Evolutionary conservation across 1,139 yeast species (phyloP).

Genomic region (Scheffersomyces lignicola): DNA sequence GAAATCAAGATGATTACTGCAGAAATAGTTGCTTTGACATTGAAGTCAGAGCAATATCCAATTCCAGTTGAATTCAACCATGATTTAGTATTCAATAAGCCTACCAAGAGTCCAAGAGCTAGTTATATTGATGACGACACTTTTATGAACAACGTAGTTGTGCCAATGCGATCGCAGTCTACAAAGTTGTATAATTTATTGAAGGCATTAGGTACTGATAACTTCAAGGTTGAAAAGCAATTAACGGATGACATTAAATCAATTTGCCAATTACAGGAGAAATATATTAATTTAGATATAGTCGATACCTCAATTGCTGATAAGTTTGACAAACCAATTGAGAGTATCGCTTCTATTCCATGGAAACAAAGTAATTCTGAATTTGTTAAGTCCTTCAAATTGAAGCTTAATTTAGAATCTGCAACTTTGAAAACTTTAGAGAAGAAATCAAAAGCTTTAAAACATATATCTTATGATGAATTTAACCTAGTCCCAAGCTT

Average conservation of each 20-base stretch:
- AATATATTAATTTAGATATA: slow-evolving; percentile 24
- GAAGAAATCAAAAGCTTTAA: neutral
- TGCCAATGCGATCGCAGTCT: slow-evolving; percentile 22
- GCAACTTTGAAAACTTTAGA: slow-evolving; percentile 12
- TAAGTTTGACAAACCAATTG: neutral
- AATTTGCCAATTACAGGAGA: slow-evolving; percentile 28
- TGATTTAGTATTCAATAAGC: slow-evolving; percentile 32
- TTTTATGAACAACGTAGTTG: slow-evolving; percentile 22
- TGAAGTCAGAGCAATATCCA: slow-evolving; percentile 29
- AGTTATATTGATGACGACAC: slow-evolving; percentile 24
- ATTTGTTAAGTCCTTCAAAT: slow-evolving; percentile 10
- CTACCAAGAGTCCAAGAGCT: slow-evolving; percentile 7
- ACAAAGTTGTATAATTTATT: slow-evolving; percentile 20
- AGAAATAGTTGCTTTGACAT: slow-evolving; percentile 35
- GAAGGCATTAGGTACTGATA: slow-evolving; percentile 23
- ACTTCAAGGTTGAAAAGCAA: slow-evolving; percentile 29
- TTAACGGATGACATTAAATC: slow-evolving; percentile 34
- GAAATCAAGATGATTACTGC: slow-evolving; percentile 28
- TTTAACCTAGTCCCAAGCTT: slow-evolving; percentile 40
- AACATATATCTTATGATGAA: slow-evolving; percentile 12
- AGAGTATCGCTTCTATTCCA: slow-evolving; percentile 5
- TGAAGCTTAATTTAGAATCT: slow-evolving; percentile 11
- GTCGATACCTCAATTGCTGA: slow-evolving; percentile 14
- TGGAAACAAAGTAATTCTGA: slow-evolving; percentile 7
- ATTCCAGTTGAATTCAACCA: slow-evolving; percentile 46